phyloP scores from a whole-genome alignment of 2,329 filamentous ascomycete species.

The Tolypocladium nubicola region DNA sequence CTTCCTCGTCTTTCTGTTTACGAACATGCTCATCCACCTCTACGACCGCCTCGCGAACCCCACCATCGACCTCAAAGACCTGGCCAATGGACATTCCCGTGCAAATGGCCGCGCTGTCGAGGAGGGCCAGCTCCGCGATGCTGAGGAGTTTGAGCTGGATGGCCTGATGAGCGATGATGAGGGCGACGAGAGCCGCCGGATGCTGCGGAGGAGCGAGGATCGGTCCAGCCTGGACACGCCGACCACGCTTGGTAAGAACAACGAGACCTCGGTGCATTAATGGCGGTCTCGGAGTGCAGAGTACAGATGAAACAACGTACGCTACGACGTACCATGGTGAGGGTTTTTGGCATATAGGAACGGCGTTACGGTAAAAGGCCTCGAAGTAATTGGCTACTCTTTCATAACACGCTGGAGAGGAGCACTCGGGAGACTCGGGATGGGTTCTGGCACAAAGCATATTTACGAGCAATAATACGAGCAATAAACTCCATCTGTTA shows the following conservation, averaged over 20 bases:
- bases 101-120: constrained; percentile 26
- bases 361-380: not conserved
- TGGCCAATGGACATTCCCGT: constrained; percentile 23
- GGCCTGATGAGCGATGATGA: constrained; percentile 86
- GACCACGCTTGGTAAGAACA: constrained; percentile 22
- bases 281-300: not conserved
- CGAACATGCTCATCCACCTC: constrained; percentile 73
- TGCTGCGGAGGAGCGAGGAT: constrained; percentile 21
- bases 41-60: constrained; percentile 56
- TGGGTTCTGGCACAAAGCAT: not conserved
- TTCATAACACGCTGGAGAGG: not conserved
- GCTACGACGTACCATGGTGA: not conserved
- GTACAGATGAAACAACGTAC: not conserved
- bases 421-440: not conserved
- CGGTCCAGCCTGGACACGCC: constrained; percentile 32
- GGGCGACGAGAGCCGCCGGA: constrained; percentile 40
- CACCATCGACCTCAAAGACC: constrained; percentile 21
- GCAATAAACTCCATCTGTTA: not conserved
- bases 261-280: constrained; percentile 16
- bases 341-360: not conserved
- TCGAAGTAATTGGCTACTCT: not conserved
- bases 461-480: not conserved
- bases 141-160: constrained; percentile 88
- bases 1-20: constrained; percentile 84
- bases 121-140: constrained; percentile 58